Evolutionary conservation across 176 grass and related monocot species (phyloP), one percentile per base, ranked within the genome.

Genomic region (Raddia distichophylla): DNA sequence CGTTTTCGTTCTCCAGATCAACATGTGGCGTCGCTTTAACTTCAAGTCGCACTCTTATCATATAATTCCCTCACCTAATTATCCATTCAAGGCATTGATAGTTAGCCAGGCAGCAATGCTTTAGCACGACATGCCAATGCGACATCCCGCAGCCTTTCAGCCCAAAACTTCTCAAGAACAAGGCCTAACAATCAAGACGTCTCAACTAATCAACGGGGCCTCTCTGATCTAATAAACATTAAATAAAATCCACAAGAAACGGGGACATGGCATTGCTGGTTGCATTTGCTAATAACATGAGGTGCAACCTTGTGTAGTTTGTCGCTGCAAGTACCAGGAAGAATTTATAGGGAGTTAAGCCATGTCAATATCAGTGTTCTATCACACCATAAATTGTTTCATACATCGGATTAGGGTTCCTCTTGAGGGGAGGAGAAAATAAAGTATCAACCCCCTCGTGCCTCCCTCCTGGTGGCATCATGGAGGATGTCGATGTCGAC

Each of bases 401-500:
- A 49, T 37, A 59, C 32, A 57, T 81, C 65, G 42, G 59, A 81
- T 77, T 68, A 76, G 66, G 16, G 12, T 8, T 66, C 67, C 58
- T 60, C 65, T 50, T 0, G 44, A 12, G 43, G 2, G 42, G 60
- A 67, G 63, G 2, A 60, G 17, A 73, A 44, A 1, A 80, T 13
- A 10, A 42, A 40, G 17, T 69, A 77, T 87, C 80, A 99, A 75
- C 89, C 89, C 42, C 96, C 96, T 4, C 96, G 89, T 11, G 96
- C 96, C 87, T 99, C 93, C 88, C 96, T 93, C 70, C 96, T 89
- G 18, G 96, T 95, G 76, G 96, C 96, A 19, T 99, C 96, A 74
- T 99, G 96, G 76, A 99, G 96, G 80, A 99, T 99, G 67, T 99
- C 96, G 0, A 95, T 68, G 55, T 99, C 96, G 8, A 99, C 96